These are phyloP conservation scores for Leonotis leonurus DNA, from an alignment of 257 asterid species.

Conservation along the genomic window DNA sequence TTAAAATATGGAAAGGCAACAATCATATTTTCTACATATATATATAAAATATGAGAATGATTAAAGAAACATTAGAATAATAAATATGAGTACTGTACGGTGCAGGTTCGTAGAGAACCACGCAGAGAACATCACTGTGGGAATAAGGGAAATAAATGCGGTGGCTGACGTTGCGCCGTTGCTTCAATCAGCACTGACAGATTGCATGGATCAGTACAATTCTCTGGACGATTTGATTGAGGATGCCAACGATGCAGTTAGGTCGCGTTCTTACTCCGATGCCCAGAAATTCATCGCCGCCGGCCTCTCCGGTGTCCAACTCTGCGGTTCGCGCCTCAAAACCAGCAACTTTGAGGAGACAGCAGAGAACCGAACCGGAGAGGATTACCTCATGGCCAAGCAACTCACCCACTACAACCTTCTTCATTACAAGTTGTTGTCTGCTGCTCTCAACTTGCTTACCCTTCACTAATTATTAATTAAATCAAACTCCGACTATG, in stretches of 20 bases:
- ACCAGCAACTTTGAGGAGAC: conserved; percentile 16
- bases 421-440: conserved; percentile 18
- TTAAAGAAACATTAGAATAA: too few relatives aligned
- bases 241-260: conserved; percentile 27
- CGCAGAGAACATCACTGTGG: conserved; percentile 24
- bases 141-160: background rate
- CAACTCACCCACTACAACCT: conserved; percentile 13
- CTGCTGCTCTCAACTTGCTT: conserved; percentile 29
- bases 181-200: conserved; percentile 34
- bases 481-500: too few relatives aligned
- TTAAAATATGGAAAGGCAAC: too few relatives aligned
- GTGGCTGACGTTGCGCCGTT: conserved; percentile 19
- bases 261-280: conserved; percentile 14
- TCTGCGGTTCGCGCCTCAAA: conserved; percentile 25
- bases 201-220: conserved; percentile 44
- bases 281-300: conserved; percentile 30
- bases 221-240: conserved; percentile 53
- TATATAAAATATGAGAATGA: too few relatives aligned
- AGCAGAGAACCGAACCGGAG: background rate
- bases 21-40: too few relatives aligned
- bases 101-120: conserved; percentile 27
- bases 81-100: too few relatives aligned
- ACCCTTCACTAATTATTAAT: background rate
- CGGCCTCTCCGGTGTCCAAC: conserved; percentile 20
- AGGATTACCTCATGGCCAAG: background rate